Conservation (phyloP, 2,329 filamentous ascomycete genomes). For the Epichloe sylvatica region DNA sequence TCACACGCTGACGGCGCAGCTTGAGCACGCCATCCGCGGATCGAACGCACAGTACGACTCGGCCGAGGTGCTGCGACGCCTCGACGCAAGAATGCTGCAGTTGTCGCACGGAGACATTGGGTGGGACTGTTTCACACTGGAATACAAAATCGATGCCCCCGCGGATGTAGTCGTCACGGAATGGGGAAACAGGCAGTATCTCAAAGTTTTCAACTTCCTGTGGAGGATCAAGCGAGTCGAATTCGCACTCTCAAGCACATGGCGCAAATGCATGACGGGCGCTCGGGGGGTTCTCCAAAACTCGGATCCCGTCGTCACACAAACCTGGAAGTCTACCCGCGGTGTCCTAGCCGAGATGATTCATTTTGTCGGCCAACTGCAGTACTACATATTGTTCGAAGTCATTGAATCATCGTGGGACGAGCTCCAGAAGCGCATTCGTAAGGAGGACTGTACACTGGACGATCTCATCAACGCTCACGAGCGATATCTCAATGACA, state of each 20-base stretch:
- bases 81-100: constrained; percentile 97
- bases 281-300: constrained; percentile 83
- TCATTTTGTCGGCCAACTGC: constrained; percentile 90
- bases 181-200: constrained; percentile 88
- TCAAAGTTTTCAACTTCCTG: constrained; percentile 98
- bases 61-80: constrained; percentile 73
- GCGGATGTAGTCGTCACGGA: constrained; percentile 95
- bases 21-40: constrained; percentile 92
- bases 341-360: constrained; percentile 94
- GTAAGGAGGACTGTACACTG: constrained; percentile 74
- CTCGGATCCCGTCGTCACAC: constrained; percentile 51
- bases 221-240: constrained; percentile 98
- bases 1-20: constrained; percentile 90
- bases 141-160: constrained; percentile 95
- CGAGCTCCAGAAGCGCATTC: constrained; percentile 69
- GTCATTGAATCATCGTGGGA: constrained; percentile 96
- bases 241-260: constrained; percentile 79
- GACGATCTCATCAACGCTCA: constrained; percentile 93
- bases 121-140: constrained; percentile 97
- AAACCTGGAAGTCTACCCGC: constrained; percentile 81
- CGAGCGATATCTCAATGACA: constrained; percentile 76
- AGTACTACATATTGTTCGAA: constrained; percentile 98
- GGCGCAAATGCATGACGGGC: constrained; percentile 92
- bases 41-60: constrained; percentile 95
- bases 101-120: constrained; percentile 92